Base-by-base conservation (phyloP, 1,284 basidiomycete species). In the Leucoagaricus sp. region DNA sequence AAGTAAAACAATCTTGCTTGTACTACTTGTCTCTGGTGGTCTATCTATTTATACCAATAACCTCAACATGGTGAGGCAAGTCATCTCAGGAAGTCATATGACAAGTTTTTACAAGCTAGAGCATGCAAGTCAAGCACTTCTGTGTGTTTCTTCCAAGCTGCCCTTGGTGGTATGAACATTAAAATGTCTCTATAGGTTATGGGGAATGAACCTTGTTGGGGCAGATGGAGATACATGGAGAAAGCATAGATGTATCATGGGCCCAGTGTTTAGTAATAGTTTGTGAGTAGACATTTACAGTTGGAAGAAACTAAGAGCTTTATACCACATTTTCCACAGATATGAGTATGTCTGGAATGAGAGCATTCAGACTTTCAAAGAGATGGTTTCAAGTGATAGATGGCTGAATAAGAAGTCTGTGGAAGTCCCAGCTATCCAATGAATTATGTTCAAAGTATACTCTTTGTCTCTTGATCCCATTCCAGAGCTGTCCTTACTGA, bases 251-350 rank as follows among this genome's bases (percentile, higher is more conserved):
- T 71, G 74, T 9, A 69, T 83, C 33, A 69, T 77, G 61, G 78
- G 74, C 5, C 81, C 80, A 49, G 77, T 80, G 1, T 83, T 84
- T 57, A 78, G 74, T 49, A 75, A 71, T 28, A 71, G 73, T 34
- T 63, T 79, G 82, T 83, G 52, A 55, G 73, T 63, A 4, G 28
- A 10, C 4, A 26, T 13, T 28, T 7, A 25, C 3, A 15, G 12
- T 49, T 10, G 12, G 52, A 55, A 26, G 33, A 17, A 41, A 10
- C n/a, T 4, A 28, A 3, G 15, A 19, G 12, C 25, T 36, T 8
- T 1, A 40, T 42, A 10, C 42, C 3, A 10, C 9, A 26, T 53
- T 45, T n/a, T 34, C 33, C 44, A 47, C 44, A 81, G 79, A 26
- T 80, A 80, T 57, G 58, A 73, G 41, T 63, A 74, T 28, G 79